Conservation (phyloP, 208 protist genomes). For the Phytomonas sp. region DNA sequence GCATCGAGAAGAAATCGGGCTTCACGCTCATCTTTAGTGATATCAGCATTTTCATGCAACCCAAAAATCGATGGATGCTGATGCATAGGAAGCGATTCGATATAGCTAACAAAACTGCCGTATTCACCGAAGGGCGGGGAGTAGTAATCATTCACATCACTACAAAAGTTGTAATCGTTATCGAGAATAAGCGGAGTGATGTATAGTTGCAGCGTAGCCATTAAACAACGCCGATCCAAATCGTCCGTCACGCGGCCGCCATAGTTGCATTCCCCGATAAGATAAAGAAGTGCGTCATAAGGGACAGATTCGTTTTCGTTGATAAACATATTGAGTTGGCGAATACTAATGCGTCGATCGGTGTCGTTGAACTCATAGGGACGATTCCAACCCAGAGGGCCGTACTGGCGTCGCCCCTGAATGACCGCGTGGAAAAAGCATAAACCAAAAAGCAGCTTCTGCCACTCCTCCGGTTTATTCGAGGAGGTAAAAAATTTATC, state of each 20-base stretch:
- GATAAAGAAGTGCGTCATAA: slow-evolving; percentile 92
- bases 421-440: slow-evolving; percentile 96
- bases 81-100: slow-evolving; percentile 66
- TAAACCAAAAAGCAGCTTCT: slow-evolving; percentile 91
- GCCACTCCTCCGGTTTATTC: slow-evolving; percentile 79
- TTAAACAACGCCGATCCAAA: slow-evolving; percentile 89
- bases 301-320: slow-evolving; percentile 88
- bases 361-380: slow-evolving; percentile 97
- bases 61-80: slow-evolving; percentile 90
- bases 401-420: slow-evolving; percentile 94
- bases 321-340: slow-evolving; percentile 94
- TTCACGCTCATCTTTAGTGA: slow-evolving; percentile 92
- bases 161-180: slow-evolving; percentile 87
- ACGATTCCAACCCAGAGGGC: slow-evolving; percentile 94
- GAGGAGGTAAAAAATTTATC: slow-evolving; percentile 75
- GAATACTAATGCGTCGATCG: slow-evolving; percentile 92
- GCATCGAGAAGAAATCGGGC: slow-evolving; percentile 77
- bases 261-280: slow-evolving; percentile 91
- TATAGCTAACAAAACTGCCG: slow-evolving; percentile 79
- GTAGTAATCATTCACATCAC: slow-evolving; percentile 79
- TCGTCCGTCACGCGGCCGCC: slow-evolving; percentile 92
- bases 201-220: slow-evolving; percentile 83
- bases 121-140: slow-evolving; percentile 77
- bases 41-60: slow-evolving; percentile 92
- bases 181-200: slow-evolving; percentile 82